Conservation (phyloP, 768 basidiomycete genomes). For the Leccinum fibrillosum region DNA sequence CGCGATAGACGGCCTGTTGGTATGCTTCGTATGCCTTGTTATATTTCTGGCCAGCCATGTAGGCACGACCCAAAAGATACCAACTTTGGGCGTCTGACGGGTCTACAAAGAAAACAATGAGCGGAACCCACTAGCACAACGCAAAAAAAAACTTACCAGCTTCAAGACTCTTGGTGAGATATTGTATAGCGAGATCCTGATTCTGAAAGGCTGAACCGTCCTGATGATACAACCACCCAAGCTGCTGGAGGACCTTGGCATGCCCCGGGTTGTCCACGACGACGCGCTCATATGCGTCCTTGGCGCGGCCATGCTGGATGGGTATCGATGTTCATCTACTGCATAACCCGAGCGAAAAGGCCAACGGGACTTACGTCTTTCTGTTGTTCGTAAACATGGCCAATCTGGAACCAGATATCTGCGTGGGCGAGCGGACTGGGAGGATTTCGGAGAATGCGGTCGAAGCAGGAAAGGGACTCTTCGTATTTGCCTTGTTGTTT, state of each 20-base stretch:
- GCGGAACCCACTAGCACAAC: neutral
- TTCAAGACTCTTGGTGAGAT: slow-evolving; percentile 92
- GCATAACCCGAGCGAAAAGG: neutral
- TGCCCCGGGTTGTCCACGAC: slow-evolving; percentile 90
- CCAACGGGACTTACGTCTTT: slow-evolving; percentile 67
- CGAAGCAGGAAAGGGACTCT: slow-evolving; percentile 88
- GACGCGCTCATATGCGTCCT: slow-evolving; percentile 95
- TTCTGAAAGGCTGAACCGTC: slow-evolving; percentile 94
- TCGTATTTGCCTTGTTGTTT: slow-evolving; percentile 96
- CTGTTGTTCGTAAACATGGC: slow-evolving; percentile 97
- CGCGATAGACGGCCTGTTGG: slow-evolving; percentile 98
- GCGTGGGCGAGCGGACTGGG: slow-evolving; percentile 94
- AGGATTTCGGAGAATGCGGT: slow-evolving; percentile 93
- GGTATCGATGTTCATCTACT: slow-evolving; percentile 11
- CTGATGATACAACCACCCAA: slow-evolving; percentile 98
- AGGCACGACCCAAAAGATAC: slow-evolving; percentile 97
- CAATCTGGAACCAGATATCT: slow-evolving; percentile 99
- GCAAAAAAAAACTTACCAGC: slow-evolving; percentile 59
- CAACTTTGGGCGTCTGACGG: slow-evolving; percentile 95
- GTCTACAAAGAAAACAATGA: slow-evolving; percentile 46
- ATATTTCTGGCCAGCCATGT: slow-evolving; percentile 98
- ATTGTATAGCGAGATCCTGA: slow-evolving; percentile 90
- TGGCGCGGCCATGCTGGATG: slow-evolving; percentile 77
- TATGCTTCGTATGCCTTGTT: slow-evolving; percentile 99
- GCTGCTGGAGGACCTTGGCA: slow-evolving; percentile 95